A percentile compares a stretch with the other conserved stretches of the same genome.
Conservation (phyloP, 1,139 yeast genomes). For the Geotrichum fermentans region DNA sequence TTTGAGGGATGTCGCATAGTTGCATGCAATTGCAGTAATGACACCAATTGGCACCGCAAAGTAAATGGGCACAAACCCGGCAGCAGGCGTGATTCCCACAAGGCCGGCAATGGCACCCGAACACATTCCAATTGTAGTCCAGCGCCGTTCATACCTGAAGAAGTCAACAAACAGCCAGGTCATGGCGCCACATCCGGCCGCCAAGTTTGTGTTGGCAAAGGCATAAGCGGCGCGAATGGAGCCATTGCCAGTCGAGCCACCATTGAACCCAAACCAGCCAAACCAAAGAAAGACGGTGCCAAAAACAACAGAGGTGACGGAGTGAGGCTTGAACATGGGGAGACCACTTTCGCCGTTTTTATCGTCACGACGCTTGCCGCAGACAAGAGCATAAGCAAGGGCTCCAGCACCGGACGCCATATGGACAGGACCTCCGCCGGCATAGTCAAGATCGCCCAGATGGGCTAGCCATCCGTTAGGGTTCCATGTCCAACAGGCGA, state of each 20-base stretch:
- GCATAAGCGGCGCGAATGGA: slow-evolving; percentile 92
- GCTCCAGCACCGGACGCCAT: slow-evolving; percentile 94
- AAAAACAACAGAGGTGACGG: slow-evolving; percentile 78
- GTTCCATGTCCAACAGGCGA: slow-evolving; percentile 98
- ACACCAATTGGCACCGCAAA: slow-evolving; percentile 80
- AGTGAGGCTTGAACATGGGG: slow-evolving; percentile 89
- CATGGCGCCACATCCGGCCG: slow-evolving; percentile 90
- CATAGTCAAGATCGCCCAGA: slow-evolving; percentile 87
- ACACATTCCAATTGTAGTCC: slow-evolving; percentile 95
- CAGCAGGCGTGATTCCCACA: slow-evolving; percentile 95
- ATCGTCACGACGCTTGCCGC: slow-evolving; percentile 82
- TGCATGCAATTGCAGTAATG: slow-evolving; percentile 72
- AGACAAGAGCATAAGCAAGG: slow-evolving; percentile 78
- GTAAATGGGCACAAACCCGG: slow-evolving; percentile 91
- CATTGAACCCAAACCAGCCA: slow-evolving; percentile 98
- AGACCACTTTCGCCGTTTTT: slow-evolving; percentile 55
- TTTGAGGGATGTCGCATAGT: slow-evolving; percentile 80
- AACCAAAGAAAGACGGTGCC: slow-evolving; percentile 95
- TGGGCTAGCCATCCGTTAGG: slow-evolving; percentile 78
- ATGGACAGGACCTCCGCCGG: slow-evolving; percentile 98
- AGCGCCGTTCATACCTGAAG: slow-evolving; percentile 80
- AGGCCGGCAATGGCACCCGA: too few species aligned
- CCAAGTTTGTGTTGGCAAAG: slow-evolving; percentile 82
- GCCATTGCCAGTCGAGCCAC: slow-evolving; percentile 93
- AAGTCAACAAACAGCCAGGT: slow-evolving; percentile 92